phyloP scores from a whole-genome alignment of 2,329 filamentous ascomycete genomes.

The Aspergillus novofumigatus region DNA sequence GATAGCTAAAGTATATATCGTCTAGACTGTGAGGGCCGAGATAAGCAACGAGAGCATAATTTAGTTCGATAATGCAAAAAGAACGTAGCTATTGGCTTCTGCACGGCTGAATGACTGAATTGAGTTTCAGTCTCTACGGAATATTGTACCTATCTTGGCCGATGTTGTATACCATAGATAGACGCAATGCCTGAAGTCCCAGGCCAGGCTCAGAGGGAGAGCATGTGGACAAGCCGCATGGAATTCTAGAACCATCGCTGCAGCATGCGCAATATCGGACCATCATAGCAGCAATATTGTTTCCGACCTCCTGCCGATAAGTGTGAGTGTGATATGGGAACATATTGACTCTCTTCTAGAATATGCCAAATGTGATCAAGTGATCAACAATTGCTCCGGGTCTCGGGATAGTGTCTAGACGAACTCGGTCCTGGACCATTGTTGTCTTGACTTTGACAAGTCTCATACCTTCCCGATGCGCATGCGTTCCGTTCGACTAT shows the following conservation, averaged over 20 bases:
- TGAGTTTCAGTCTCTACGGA: too few species aligned
- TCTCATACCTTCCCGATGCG: neutral
- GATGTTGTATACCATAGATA: neutral
- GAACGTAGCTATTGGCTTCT: too few species aligned
- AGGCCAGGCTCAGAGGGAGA: too few species aligned
- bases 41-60: too few species aligned
- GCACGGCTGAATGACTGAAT: too few species aligned
- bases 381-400: neutral
- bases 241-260: neutral
- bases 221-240: neutral
- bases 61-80: too few species aligned
- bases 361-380: neutral
- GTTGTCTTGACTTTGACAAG: neutral
- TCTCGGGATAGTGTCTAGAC: neutral
- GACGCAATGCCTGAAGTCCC: neutral
- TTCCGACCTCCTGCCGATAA: too few species aligned
- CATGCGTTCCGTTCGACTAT: neutral
- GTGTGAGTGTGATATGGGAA: neutral
- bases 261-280: neutral
- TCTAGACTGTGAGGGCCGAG: too few species aligned
- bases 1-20: too few species aligned
- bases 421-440: neutral
- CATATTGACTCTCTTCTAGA: neutral
- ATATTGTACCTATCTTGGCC: neutral
- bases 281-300: too few species aligned